A percentile compares a stretch with the other conserved stretches of the same genome.
These are phyloP conservation scores for Nicotiana rustica DNA, from an alignment of 305 asterid genomes.

Conservation along the genomic window DNA sequence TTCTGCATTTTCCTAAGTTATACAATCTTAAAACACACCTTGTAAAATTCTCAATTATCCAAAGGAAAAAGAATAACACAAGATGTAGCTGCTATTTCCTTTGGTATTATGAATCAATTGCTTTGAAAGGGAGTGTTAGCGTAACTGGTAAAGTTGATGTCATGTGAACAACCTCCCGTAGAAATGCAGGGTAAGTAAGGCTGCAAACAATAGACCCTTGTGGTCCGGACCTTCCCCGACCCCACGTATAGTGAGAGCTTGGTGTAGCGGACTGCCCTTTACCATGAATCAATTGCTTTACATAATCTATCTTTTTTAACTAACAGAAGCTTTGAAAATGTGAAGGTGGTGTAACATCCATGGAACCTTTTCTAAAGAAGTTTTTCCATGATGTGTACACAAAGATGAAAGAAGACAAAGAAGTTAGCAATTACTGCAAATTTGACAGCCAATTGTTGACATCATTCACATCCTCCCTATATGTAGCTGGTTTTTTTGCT, in stretches of 20 bases:
- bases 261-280: no score
- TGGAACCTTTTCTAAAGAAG: constrained; percentile 69
- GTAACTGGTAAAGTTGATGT: no score
- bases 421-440: constrained; percentile 81
- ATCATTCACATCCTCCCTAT: constrained; percentile 79
- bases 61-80: neutral
- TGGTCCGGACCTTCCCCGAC: no score
- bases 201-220: no score
- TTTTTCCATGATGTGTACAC: constrained; percentile 65
- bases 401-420: constrained; percentile 62
- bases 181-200: no score
- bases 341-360: constrained; percentile 86
- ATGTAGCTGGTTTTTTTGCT: constrained; percentile 74
- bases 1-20: constrained; percentile 8
- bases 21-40: neutral
- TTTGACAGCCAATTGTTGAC: constrained; percentile 80
- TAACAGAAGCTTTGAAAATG: neutral
- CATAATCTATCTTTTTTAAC: neutral
- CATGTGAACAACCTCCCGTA: no score
- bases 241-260: no score
- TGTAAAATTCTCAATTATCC: neutral
- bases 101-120: neutral
- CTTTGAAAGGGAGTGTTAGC: neutral
- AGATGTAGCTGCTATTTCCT: neutral
- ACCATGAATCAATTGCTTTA: neutral